Conservation (phyloP, 768 basidiomycete species). For the Gymnopilus junonius region DNA sequence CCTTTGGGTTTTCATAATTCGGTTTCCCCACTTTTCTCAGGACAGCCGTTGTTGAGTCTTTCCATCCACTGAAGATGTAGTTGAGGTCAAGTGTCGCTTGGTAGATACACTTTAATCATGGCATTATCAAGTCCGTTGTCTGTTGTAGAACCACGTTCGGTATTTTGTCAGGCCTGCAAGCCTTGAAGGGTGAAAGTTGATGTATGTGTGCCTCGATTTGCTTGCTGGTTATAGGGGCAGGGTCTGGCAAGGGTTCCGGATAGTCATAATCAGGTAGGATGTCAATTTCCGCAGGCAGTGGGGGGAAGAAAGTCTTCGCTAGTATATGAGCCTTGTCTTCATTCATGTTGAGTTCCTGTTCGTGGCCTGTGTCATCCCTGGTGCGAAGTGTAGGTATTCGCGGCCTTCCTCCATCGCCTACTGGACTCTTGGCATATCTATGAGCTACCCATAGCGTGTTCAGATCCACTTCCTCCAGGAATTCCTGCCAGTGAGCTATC, state of each 20-base stretch:
- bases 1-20: constrained; percentile 35
- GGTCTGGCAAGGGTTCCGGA: constrained; percentile 25
- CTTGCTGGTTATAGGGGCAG: constrained; percentile 21
- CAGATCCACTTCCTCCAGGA: constrained; percentile 22
- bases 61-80: constrained; percentile 25
- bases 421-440: constrained; percentile 20
- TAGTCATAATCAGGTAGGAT: constrained; percentile 24
- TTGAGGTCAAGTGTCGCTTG: constrained; percentile 27
- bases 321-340: constrained; percentile 25
- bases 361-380: neutral
- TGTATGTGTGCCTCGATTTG: constrained; percentile 30
- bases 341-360: constrained; percentile 18
- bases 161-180: constrained; percentile 24
- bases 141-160: constrained; percentile 36
- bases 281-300: neutral
- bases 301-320: constrained; percentile 33
- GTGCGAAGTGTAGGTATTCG: constrained; percentile 29
- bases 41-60: constrained; percentile 29
- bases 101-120: constrained; percentile 30
- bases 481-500: constrained; percentile 30
- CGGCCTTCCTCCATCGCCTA: constrained; percentile 27
- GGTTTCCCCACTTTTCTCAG: constrained; percentile 41
- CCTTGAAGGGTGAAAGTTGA: constrained; percentile 39
- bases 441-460: constrained; percentile 28
- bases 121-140: constrained; percentile 21